Evolutionary conservation across 2,329 filamentous ascomycete species (phyloP).

Genomic region (Neopestalotiopsis sp.): DNA sequence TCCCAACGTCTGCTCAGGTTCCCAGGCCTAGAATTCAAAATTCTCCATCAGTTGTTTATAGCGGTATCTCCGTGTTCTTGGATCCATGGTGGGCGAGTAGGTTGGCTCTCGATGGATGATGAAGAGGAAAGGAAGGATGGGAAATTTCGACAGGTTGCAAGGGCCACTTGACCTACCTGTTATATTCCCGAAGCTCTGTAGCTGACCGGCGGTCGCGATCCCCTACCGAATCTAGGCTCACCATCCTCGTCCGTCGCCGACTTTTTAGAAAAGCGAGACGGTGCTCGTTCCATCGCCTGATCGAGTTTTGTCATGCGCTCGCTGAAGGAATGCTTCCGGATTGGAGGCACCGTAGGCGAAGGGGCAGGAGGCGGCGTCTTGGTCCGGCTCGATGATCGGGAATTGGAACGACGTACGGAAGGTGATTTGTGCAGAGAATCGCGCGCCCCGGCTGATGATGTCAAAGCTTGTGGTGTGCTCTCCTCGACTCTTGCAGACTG

Average conservation of each 20-base stretch:
- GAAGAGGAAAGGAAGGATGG: too few species aligned
- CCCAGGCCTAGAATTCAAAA: too few species aligned
- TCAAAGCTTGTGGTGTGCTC: too few species aligned
- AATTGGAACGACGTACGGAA: not conserved
- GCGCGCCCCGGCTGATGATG: not conserved
- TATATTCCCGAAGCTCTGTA: not conserved
- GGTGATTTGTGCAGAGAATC: not conserved
- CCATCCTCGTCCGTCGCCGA: not conserved
- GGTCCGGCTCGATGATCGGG: not conserved
- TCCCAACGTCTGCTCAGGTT: too few species aligned
- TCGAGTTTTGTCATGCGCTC: not conserved
- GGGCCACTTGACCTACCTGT: too few species aligned
- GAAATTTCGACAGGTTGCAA: too few species aligned
- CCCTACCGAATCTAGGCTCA: not conserved
- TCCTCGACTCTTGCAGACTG: not conserved
- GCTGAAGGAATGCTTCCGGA: not conserved
- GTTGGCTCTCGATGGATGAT: too few species aligned
- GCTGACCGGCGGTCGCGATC: not conserved
- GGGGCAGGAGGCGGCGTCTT: not conserved
- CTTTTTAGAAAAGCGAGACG: not conserved
- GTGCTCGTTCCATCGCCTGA: not conserved
- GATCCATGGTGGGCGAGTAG: too few species aligned
- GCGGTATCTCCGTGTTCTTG: too few species aligned
- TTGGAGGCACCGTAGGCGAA: not conserved
- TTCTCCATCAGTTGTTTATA: too few species aligned